Evolutionary conservation across 352 stramenopile genomes (phyloP), one percentile per base, ranked within the genome.

Genomic region (Phytophthora citrophthora): DNA sequence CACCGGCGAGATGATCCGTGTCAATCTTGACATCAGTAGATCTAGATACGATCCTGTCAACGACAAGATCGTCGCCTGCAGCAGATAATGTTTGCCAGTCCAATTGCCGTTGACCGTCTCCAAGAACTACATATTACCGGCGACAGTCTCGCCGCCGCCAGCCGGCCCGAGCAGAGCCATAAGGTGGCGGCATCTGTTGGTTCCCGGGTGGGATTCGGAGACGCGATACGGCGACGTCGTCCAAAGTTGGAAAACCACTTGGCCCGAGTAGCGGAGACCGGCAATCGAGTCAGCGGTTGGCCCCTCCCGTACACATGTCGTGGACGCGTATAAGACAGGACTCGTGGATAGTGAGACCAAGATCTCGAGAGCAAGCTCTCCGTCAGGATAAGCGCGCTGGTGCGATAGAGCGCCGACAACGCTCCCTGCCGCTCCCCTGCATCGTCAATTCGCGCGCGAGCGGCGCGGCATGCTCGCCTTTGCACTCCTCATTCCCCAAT

Each of bases 401-500:
- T 51, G 52, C 39, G 24, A 59, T 38, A 56, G 57, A 58, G 57
- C 27, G 24, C 16, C 12, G 16, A 7, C 20, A 26, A n/a, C 45
- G 34, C 43, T 66, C 57, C 55, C 39, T 60, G 52, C 45, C 55
- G 52, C 64, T 71, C 55, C 56, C 53, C 27, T 61, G 50, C 59
- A 61, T 69, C 52, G 64, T 73, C 38, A 23, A 15, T 32, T 73
- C 54, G 65, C 41, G 27, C 15, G 18, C 24, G 51, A 26, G 18
- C 40, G 29, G 38, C 29, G 41, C 27, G 18, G 43, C 39, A 29
- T 41, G 26, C 26, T 18, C 34, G 26, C 44, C 24, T 44, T 24
- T 54, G 26, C 20, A 29, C 34, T 52, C 16, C 40, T 71, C 67
- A 75, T 71, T 75, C 46, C 54, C 48, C 64, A 75, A 75, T 71